Conservation (phyloP, 139 green algal species). For the Mesostigma viride region DNA sequence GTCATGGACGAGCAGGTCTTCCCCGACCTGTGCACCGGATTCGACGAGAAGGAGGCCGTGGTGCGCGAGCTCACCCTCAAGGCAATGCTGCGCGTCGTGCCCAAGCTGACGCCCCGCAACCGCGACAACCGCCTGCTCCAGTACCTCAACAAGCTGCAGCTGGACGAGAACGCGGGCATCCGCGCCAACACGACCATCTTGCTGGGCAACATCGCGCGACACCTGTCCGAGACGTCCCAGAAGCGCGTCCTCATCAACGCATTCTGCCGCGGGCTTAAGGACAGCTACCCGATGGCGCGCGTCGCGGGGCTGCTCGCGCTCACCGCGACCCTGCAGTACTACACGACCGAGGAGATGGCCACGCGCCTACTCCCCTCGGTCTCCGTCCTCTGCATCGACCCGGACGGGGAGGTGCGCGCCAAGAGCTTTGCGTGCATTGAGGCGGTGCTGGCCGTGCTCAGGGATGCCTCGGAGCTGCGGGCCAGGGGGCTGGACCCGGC, state of each 20-base stretch:
- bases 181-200: constrained; percentile 96
- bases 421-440: constrained; percentile 36
- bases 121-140: constrained; percentile 81
- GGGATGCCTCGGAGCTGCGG: no score
- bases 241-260: constrained; percentile 88
- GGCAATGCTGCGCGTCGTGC: constrained; percentile 69
- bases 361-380: constrained; percentile 62
- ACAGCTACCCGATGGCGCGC: constrained; percentile 42
- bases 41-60: constrained; percentile 78
- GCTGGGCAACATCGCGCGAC: constrained; percentile 79
- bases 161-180: constrained; percentile 90
- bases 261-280: constrained; percentile 75
- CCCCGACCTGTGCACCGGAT: constrained; percentile 59
- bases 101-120: constrained; percentile 67
- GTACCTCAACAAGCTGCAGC: constrained; percentile 86
- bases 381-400: constrained; percentile 65
- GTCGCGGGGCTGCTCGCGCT: constrained; percentile 47
- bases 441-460: constrained; percentile 30
- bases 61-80: constrained; percentile 94
- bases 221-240: constrained; percentile 62
- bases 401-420: constrained; percentile 47
- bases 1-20: constrained; percentile 63
- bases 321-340: constrained; percentile 51
- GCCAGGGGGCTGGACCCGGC: no score
- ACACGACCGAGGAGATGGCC: constrained; percentile 62